Percentiles rank a stretch among this genome's conserved stretches.
phyloP scores from a whole-genome alignment of 208 protist genomes.

The Crithidia brevicula region DNA sequence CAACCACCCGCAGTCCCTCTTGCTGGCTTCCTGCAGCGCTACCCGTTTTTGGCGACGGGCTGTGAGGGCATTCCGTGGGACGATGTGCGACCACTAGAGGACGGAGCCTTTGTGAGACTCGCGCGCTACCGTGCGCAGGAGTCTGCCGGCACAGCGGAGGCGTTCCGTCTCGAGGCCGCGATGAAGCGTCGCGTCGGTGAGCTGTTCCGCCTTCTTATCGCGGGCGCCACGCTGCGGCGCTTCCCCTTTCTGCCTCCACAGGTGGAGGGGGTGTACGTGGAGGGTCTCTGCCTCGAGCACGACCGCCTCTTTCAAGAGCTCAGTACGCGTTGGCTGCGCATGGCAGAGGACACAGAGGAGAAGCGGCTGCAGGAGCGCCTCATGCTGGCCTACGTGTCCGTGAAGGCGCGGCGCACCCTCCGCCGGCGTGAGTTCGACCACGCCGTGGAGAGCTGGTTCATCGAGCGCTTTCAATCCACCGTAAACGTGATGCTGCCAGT shows the following conservation, averaged over 20 bases:
- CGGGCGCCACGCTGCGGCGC: constrained; percentile 45
- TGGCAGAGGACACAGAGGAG: constrained; percentile 4
- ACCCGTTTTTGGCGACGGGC: constrained; percentile 59
- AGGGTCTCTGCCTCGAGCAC: constrained; percentile 51
- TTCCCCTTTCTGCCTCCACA: constrained; percentile 64
- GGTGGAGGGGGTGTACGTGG: constrained; percentile 51
- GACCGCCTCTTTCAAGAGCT: constrained; percentile 55
- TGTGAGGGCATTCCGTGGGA: constrained; percentile 55
- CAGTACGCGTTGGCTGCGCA: constrained; percentile 17
- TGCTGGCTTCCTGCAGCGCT: constrained; percentile 50
- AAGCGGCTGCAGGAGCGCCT: constrained; percentile 34
- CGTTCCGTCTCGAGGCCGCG: constrained; percentile 41
- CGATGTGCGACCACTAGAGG: constrained; percentile 61
- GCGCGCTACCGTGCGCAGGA: constrained; percentile 48
- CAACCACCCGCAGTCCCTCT: constrained; percentile 12
- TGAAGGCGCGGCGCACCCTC: constrained; percentile 37
- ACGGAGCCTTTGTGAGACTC: constrained; percentile 58
- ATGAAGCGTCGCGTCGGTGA: constrained; percentile 66
- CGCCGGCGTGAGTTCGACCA: constrained; percentile 42
- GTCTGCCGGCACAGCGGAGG: constrained; percentile 18
- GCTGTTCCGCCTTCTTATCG: constrained; percentile 53
- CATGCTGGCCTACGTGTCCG: constrained; percentile 44
- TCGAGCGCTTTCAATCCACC: constrained; percentile 27
- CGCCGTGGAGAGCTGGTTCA: constrained; percentile 41
- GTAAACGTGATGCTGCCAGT: constrained; percentile 68